Percentiles rank a stretch among this genome's conserved stretches.
Conservation (phyloP, 2,329 filamentous ascomycete species). For the Aspergillus quadrilineatus region DNA sequence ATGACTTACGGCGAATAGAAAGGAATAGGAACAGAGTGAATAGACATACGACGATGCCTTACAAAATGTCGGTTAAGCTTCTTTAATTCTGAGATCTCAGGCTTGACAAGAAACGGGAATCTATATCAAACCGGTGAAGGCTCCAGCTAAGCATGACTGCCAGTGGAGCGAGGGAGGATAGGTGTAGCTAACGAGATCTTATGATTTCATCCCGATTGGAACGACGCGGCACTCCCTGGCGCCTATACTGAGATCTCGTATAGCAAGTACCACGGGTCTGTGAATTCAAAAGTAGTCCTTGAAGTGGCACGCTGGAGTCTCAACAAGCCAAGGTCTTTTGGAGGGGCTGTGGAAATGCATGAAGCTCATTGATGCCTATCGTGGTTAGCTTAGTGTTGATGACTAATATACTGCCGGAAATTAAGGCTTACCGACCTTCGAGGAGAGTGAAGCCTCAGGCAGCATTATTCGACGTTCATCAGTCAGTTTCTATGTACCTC, state of each 20-base stretch:
- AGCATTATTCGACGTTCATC: background rate
- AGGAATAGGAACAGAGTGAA: background rate
- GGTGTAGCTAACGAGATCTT: constrained; percentile 2
- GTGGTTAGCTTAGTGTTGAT: background rate
- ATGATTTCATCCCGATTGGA: constrained; percentile 3
- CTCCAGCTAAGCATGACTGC: constrained; percentile 7
- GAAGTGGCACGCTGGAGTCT: background rate
- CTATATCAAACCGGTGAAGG: constrained; percentile 4
- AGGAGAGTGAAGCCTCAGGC: constrained; percentile 7
- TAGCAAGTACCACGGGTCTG: background rate
- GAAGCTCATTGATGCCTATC: constrained; percentile 6
- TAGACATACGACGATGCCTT: background rate
- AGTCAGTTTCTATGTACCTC: too few species aligned
- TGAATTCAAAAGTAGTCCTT: background rate
- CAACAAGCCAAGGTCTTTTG: background rate
- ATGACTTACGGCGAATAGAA: background rate
- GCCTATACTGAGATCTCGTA: background rate
- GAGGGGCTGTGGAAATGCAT: constrained; percentile 12
- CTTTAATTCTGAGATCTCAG: background rate
- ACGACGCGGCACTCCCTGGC: background rate
- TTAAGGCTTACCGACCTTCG: too few species aligned
- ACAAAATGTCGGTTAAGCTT: background rate
- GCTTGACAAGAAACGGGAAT: background rate
- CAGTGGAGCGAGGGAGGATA: background rate
- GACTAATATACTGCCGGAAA: background rate